phyloP scores from a whole-genome alignment of 2,329 filamentous ascomycete species.

The Fusarium keratoplasticum region DNA sequence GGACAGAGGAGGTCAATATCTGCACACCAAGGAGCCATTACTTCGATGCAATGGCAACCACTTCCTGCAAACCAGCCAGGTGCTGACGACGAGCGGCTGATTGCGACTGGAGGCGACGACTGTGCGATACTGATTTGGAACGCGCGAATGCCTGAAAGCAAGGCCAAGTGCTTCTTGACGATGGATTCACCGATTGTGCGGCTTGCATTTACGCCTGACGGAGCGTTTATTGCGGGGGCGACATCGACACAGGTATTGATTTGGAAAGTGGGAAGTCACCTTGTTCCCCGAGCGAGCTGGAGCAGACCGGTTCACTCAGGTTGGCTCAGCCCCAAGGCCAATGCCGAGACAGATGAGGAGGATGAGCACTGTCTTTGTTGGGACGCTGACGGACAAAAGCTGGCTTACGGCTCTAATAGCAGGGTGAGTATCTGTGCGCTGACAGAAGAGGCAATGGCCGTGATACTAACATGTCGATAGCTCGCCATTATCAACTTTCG shows the following conservation, averaged over 20 bases:
- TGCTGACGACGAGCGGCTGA: constrained; percentile 63
- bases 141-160: constrained; percentile 64
- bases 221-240: constrained; percentile 71
- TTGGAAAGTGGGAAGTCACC: constrained; percentile 72
- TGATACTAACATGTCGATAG: constrained; percentile 44
- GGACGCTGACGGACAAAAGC: constrained; percentile 70
- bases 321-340: constrained; percentile 68
- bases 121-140: constrained; percentile 74
- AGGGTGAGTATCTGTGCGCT: constrained; percentile 60
- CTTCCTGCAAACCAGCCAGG: constrained; percentile 51
- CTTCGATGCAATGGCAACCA: constrained; percentile 71
- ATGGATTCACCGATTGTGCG: constrained; percentile 70
- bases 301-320: constrained; percentile 65
- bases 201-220: constrained; percentile 72
- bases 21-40: constrained; percentile 69
- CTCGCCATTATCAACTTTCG: constrained; percentile 65
- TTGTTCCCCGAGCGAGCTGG: constrained; percentile 71
- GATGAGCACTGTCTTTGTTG: constrained; percentile 71
- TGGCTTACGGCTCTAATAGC: constrained; percentile 73
- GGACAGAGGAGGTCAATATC: constrained; percentile 67
- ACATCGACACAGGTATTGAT: constrained; percentile 70
- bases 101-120: constrained; percentile 72
- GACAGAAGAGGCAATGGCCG: too few species aligned
- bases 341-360: constrained; percentile 66
- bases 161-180: constrained; percentile 69